phyloP scores from a whole-genome alignment of 768 basidiomycete species.

The Boletus rufocinnamomeus region DNA sequence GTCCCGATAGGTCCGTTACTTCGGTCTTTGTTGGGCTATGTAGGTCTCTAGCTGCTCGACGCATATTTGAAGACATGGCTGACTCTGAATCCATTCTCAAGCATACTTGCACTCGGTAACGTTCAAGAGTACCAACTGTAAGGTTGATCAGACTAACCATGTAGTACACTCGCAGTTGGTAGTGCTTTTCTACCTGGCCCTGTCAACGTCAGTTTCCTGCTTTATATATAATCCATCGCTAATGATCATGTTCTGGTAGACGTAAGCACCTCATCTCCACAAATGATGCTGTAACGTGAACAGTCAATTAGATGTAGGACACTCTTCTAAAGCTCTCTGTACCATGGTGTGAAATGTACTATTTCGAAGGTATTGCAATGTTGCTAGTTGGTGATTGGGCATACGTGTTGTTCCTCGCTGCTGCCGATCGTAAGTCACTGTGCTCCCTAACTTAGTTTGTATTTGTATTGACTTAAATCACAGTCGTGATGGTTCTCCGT shows the following conservation, averaged over 20 bases:
- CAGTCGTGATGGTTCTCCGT: slow-evolving; percentile 22
- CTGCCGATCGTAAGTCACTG: slow-evolving; percentile 18
- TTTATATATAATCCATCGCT: not conserved
- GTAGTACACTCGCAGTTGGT: not conserved
- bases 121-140: not conserved
- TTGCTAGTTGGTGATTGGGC: slow-evolving; percentile 6
- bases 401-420: slow-evolving; percentile 15
- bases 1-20: slow-evolving; percentile 15
- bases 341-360: not conserved
- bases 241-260: not conserved
- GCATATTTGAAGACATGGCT: not conserved
- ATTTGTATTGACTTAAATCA: not conserved
- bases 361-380: slow-evolving; percentile 6
- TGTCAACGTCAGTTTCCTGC: not conserved
- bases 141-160: not conserved
- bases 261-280: not conserved
- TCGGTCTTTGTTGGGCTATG: slow-evolving; percentile 13
- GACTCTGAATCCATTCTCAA: not conserved
- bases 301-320: slow-evolving; percentile 13
- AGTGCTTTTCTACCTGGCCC: slow-evolving; percentile 14
- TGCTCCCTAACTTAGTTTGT: not conserved
- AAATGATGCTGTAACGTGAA: not conserved
- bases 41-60: not conserved
- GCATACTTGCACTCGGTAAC: slow-evolving; percentile 2
- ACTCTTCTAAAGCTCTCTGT: not conserved